These are phyloP conservation scores for Candida multigemmis DNA, from an alignment of 805 yeast species.

Conservation along the genomic window DNA sequence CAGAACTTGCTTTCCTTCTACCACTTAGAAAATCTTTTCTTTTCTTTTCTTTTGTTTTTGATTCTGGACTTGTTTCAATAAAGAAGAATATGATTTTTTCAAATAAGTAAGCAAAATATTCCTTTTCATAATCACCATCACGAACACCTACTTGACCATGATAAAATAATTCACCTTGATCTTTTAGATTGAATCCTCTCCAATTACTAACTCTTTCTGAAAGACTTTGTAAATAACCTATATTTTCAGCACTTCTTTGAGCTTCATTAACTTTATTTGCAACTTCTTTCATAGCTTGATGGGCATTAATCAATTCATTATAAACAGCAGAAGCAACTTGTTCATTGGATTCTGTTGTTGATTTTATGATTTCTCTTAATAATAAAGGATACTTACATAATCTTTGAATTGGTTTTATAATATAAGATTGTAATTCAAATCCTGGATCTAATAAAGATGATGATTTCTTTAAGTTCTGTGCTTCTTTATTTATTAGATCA, in stretches of 20 bases:
- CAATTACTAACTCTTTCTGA: conserved; percentile 76
- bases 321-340: conserved; percentile 21
- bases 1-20: conserved; percentile 39
- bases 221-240: conserved; percentile 58
- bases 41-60: conserved; percentile 22
- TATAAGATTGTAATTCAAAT: conserved; percentile 80
- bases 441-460: conserved; percentile 67
- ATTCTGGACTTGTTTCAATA: conserved; percentile 14
- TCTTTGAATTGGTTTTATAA: conserved; percentile 92
- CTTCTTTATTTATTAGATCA: conserved; percentile 64
- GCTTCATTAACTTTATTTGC: conserved; percentile 88
- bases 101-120: conserved; percentile 82
- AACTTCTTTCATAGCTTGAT: conserved; percentile 69
- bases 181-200: conserved; percentile 76
- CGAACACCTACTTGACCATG: conserved; percentile 63
- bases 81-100: conserved; percentile 53
- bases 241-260: conserved; percentile 85
- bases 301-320: conserved; percentile 64
- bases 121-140: conserved; percentile 69
- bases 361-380: conserved; percentile 63
- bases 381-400: conserved; percentile 91
- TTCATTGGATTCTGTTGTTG: conserved; percentile 34
- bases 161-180: conserved; percentile 73
- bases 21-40: conserved; percentile 34
- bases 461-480: conserved; percentile 43